Conservation (phyloP, 106 monocot genomes). For the Triglochin maritima region DNA sequence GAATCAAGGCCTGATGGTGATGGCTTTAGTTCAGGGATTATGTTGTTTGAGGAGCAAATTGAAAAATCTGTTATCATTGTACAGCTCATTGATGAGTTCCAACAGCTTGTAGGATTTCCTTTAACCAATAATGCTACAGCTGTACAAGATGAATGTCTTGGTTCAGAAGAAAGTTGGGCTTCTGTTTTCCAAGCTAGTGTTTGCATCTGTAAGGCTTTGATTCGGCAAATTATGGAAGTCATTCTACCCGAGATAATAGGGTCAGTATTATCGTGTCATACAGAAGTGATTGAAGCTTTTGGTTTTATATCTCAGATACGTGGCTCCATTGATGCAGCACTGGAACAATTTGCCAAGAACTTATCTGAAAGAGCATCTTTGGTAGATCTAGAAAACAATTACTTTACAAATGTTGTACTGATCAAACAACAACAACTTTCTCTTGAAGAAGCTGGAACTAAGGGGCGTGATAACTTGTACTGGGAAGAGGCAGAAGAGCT, state of each 20-base stretch:
- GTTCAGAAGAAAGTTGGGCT: constrained; percentile 40
- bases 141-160: constrained; percentile 15
- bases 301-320: constrained; percentile 82
- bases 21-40: constrained; percentile 18
- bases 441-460: constrained; percentile 75
- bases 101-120: constrained; percentile 30
- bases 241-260: constrained; percentile 73
- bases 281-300: constrained; percentile 89
- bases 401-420: constrained; percentile 63
- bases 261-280: constrained; percentile 43
- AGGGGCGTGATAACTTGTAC: constrained; percentile 71
- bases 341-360: constrained; percentile 71
- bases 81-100: constrained; percentile 49
- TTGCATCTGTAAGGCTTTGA: constrained; percentile 28
- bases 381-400: constrained; percentile 73
- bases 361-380: constrained; percentile 69
- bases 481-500: constrained; percentile 99
- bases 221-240: constrained; percentile 57
- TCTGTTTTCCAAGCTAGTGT: constrained; percentile 51
- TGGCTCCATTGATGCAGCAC: constrained; percentile 65
- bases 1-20: constrained; percentile 25
- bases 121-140: constrained; percentile 11
- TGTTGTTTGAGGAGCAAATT: constrained; percentile 70
- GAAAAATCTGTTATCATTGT: constrained; percentile 68
- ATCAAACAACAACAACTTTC: constrained; percentile 70